These are phyloP conservation scores for Papiliotrema fonsecae DNA, from an alignment of 1,284 basidiomycete genomes.

Conservation along the genomic window DNA sequence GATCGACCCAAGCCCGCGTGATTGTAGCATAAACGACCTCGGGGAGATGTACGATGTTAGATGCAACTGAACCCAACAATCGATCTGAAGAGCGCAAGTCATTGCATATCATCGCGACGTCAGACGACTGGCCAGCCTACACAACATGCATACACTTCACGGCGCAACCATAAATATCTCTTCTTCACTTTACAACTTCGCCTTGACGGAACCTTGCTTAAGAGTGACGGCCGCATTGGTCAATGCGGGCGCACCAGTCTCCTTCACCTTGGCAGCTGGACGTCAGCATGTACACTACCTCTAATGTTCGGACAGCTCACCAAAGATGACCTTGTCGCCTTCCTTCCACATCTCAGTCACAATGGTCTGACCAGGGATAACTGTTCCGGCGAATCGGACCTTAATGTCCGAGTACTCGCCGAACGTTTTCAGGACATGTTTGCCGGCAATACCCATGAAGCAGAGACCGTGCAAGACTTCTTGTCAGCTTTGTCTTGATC, in stretches of 20 bases:
- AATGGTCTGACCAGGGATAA: slow-evolving; percentile 93
- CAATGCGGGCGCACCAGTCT: slow-evolving; percentile 51
- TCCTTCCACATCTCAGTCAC: slow-evolving; percentile 98
- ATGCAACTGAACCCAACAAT: neutral
- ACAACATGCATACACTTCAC: too few species aligned
- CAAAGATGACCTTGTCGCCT: slow-evolving; percentile 83
- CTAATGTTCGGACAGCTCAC: slow-evolving; percentile 52
- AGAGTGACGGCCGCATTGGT: slow-evolving; percentile 54
- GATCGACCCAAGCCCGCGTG: neutral
- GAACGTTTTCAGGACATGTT: slow-evolving; percentile 83
- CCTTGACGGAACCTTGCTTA: slow-evolving; percentile 31
- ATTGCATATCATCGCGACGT: neutral
- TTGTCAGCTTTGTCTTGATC: neutral
- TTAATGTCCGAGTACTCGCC: slow-evolving; percentile 91
- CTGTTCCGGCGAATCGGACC: slow-evolving; percentile 66
- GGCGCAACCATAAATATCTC: too few species aligned
- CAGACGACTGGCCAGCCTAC: too few species aligned
- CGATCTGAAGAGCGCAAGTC: too few species aligned
- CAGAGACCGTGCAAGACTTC: slow-evolving; percentile 66
- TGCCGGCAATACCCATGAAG: slow-evolving; percentile 89
- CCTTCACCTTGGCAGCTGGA: slow-evolving; percentile 52
- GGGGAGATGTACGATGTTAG: too few species aligned
- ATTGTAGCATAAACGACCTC: too few species aligned
- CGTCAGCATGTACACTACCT: neutral
- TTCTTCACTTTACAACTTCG: slow-evolving; percentile 32